These are phyloP conservation scores for Coniochaeta hoffmannii DNA, from an alignment of 2,329 filamentous ascomycete genomes.

Conservation along the genomic window DNA sequence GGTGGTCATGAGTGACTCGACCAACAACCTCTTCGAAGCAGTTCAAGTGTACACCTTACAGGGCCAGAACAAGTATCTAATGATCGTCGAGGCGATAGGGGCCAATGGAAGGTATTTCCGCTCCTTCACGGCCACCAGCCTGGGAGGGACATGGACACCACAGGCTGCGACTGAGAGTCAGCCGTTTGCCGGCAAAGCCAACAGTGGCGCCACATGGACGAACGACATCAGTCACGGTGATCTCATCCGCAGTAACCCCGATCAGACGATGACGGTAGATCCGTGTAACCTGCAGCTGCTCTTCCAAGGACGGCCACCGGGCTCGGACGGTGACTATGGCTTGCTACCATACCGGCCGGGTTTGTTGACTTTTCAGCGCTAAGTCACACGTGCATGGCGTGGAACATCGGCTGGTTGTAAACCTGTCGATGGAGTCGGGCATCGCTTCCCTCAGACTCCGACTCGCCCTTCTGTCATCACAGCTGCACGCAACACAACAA, in stretches of 20 bases:
- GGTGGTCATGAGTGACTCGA: constrained; percentile 43
- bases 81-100: constrained; percentile 58
- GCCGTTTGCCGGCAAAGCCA: constrained; percentile 62
- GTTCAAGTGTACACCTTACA: constrained; percentile 57
- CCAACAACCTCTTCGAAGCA: constrained; percentile 55
- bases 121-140: constrained; percentile 53
- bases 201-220: constrained; percentile 58
- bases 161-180: constrained; percentile 46
- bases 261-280: constrained; percentile 57
- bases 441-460: too few relatives aligned
- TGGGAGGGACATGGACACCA: constrained; percentile 50
- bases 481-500: too few relatives aligned
- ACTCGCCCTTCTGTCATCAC: too few relatives aligned
- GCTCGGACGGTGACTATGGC: constrained; percentile 37
- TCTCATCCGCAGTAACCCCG: constrained; percentile 44
- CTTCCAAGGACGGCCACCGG: constrained; percentile 50
- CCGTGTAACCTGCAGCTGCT: constrained; percentile 58
- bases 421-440: too few relatives aligned
- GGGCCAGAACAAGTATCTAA: constrained; percentile 48
- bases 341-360: constrained; percentile 46
- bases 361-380: constrained; percentile 36
- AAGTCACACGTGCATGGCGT: too few relatives aligned
- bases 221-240: constrained; percentile 63
- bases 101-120: constrained; percentile 55
- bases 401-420: too few relatives aligned